Evolutionary conservation across 768 basidiomycete genomes (phyloP).

Genomic region (Leucogyrophana mollusca): DNA sequence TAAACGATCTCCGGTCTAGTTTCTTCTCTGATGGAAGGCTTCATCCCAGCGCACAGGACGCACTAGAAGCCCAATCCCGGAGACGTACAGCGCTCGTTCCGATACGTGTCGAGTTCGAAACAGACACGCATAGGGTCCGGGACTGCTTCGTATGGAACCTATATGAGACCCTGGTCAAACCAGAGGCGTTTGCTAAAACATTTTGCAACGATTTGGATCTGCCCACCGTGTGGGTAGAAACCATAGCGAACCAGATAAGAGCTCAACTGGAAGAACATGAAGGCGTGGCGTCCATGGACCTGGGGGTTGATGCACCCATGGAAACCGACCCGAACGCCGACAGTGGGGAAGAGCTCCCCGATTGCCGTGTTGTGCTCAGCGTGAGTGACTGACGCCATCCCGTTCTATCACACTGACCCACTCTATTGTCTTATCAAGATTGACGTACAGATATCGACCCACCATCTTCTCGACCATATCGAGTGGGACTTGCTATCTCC

Average conservation of each 20-base stretch:
- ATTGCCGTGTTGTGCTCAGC: slow-evolving; percentile 81
- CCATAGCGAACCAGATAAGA: slow-evolving; percentile 82
- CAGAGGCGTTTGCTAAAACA: slow-evolving; percentile 79
- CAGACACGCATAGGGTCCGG: slow-evolving; percentile 85
- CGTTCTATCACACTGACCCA: slow-evolving; percentile 2
- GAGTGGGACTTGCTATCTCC: slow-evolving; percentile 98
- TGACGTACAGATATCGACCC: slow-evolving; percentile 92
- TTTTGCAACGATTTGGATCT: slow-evolving; percentile 91
- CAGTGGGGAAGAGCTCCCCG: slow-evolving; percentile 58
- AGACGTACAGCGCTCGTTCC: slow-evolving; percentile 67
- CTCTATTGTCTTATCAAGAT: slow-evolving; percentile 52
- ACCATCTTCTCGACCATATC: slow-evolving; percentile 92
- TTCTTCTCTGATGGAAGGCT: background rate
- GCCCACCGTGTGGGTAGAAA: slow-evolving; percentile 68
- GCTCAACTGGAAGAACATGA: slow-evolving; percentile 92
- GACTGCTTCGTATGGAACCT: slow-evolving; percentile 98
- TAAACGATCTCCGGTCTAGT: background rate
- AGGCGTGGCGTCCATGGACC: slow-evolving; percentile 74
- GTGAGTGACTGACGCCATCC: slow-evolving; percentile 40
- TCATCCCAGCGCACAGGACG: slow-evolving; percentile 57
- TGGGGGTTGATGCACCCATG: slow-evolving; percentile 58
- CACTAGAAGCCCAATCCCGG: slow-evolving; percentile 61
- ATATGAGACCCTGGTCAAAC: slow-evolving; percentile 82
- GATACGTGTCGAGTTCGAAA: slow-evolving; percentile 94
- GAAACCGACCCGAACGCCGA: slow-evolving; percentile 38